Evolutionary conservation across 306 rosid genomes (phyloP).

Genomic region (Potentilla sterilis): DNA sequence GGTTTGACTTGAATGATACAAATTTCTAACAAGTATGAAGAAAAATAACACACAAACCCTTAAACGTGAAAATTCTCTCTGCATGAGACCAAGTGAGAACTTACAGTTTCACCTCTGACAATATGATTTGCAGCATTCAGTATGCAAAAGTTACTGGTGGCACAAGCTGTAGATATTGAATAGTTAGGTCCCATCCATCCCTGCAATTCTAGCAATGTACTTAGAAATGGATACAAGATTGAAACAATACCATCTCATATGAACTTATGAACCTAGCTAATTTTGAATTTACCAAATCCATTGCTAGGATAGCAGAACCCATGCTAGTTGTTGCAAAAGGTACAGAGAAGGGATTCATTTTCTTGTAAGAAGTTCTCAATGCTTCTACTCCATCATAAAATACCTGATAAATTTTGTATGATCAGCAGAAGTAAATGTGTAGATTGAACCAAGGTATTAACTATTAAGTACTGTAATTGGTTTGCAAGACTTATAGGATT

Average conservation of each 20-base stretch:
- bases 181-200: constrained; percentile 98
- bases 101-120: constrained; percentile 73
- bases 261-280: neutral
- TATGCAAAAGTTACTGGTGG: constrained; percentile 75
- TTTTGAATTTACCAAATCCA: constrained; percentile 62
- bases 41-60: neutral
- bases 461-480: neutral
- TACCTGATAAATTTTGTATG: constrained; percentile 38
- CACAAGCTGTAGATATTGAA: constrained; percentile 81
- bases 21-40: neutral
- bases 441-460: neutral
- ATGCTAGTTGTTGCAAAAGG: constrained; percentile 82
- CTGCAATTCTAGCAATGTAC: constrained; percentile 25
- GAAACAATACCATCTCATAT: neutral
- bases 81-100: constrained; percentile 18
- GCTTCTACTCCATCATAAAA: constrained; percentile 72
- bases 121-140: constrained; percentile 77
- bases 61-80: neutral
- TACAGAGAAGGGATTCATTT: constrained; percentile 81
- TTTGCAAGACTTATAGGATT: neutral
- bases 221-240: neutral
- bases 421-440: neutral
- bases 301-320: constrained; percentile 86
- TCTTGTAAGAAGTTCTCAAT: constrained; percentile 66
- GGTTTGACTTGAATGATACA: neutral